These are phyloP conservation scores for Cyberlindnera saturnus DNA, from an alignment of 805 yeast genomes.

Conservation along the genomic window DNA sequence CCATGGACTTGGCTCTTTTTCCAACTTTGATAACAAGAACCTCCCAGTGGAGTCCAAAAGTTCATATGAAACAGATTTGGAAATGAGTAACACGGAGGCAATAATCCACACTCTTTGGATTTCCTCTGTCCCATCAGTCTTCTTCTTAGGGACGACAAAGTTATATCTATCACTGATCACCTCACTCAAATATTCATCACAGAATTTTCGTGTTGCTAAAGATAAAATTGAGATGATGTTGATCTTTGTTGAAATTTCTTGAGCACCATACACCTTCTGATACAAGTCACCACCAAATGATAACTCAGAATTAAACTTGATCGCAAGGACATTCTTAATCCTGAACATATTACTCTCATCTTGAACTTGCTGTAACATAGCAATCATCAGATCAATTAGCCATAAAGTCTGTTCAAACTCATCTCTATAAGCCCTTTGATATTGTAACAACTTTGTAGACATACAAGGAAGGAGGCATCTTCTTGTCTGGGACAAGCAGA, in stretches of 20 bases:
- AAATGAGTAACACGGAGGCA: constrained; percentile 43
- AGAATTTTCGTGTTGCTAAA: constrained; percentile 22
- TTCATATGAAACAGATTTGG: constrained; percentile 28
- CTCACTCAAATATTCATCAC: constrained; percentile 17
- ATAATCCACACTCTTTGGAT: constrained; percentile 52
- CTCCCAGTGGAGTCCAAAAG: constrained; percentile 24
- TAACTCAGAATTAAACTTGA: constrained; percentile 41
- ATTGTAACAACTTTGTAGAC: constrained; percentile 39
- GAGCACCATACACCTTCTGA: constrained; percentile 44
- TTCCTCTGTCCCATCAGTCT: constrained; percentile 68
- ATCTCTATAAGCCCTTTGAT: constrained; percentile 29
- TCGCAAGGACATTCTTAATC: constrained; percentile 52
- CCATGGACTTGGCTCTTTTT: constrained; percentile 70
- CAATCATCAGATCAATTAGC: constrained; percentile 44
- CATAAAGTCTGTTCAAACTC: constrained; percentile 40
- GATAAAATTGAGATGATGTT: constrained; percentile 42
- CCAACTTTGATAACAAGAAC: constrained; percentile 31
- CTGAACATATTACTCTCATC: constrained; percentile 49
- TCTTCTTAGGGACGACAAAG: constrained; percentile 43
- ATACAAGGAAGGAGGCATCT: constrained; percentile 63
- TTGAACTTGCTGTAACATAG: constrained; percentile 44
- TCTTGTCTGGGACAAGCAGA: constrained; percentile 50
- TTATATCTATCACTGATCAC: constrained; percentile 30
- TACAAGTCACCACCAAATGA: constrained; percentile 36
- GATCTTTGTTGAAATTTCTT: constrained; percentile 50